These are phyloP conservation scores for Pyrenula aspistea DNA, from an alignment of 495 filamentous ascomycete species.

Conservation along the genomic window DNA sequence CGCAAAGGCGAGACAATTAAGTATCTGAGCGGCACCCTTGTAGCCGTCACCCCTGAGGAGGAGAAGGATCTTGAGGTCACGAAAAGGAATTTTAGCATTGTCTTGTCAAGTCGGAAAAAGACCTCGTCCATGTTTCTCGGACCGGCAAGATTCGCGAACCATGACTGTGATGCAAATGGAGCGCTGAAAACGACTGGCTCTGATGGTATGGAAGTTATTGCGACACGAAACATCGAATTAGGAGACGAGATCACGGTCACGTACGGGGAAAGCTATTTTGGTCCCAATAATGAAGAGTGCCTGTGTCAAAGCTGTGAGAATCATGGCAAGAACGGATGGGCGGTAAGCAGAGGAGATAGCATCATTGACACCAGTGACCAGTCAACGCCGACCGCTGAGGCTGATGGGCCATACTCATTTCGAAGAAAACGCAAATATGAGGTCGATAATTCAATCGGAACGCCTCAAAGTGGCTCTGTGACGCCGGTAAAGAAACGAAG, in stretches of 20 bases:
- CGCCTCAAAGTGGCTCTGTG: neutral
- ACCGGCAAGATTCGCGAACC: constrained; percentile 91
- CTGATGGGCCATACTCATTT: constrained; percentile 13
- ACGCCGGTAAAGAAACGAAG: neutral
- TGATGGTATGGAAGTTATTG: constrained; percentile 79
- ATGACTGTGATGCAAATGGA: constrained; percentile 92
- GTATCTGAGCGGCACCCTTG: constrained; percentile 78
- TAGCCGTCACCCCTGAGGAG: constrained; percentile 80
- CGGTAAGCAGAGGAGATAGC: constrained; percentile 15
- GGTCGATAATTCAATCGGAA: neutral
- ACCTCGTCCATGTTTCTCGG: constrained; percentile 83
- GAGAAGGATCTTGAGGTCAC: constrained; percentile 66
- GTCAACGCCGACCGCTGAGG: constrained; percentile 21
- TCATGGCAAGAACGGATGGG: constrained; percentile 72
- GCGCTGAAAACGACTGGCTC: constrained; percentile 67
- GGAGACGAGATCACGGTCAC: constrained; percentile 94
- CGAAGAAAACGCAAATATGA: constrained; percentile 2
- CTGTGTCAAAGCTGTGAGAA: constrained; percentile 80
- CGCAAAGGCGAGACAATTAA: constrained; percentile 76
- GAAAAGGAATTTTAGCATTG: constrained; percentile 89
- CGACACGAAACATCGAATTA: constrained; percentile 63
- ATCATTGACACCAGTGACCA: constrained; percentile 20
- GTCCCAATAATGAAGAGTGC: constrained; percentile 88
- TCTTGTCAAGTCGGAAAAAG: constrained; percentile 84
- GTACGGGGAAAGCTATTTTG: constrained; percentile 95